Percentiles rank a stretch among this genome's conserved stretches.
phyloP scores from a whole-genome alignment of 768 basidiomycete genomes.

The Trametes elegans region DNA sequence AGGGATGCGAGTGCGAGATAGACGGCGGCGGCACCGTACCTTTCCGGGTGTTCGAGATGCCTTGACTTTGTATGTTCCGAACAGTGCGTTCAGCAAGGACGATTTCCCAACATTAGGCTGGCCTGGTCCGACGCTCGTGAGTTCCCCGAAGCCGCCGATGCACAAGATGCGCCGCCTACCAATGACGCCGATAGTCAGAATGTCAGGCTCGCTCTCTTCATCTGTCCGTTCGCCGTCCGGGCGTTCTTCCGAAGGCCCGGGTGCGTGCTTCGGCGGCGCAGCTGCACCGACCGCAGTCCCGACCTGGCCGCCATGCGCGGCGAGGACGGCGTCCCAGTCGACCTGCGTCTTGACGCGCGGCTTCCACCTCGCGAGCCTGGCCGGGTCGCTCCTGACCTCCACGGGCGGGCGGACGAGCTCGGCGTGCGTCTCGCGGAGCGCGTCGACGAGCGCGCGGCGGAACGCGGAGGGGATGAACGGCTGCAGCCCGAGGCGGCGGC shows the following conservation, averaged over 20 bases:
- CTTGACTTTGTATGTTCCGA: slow-evolving; percentile 73
- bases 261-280: slow-evolving; percentile 32
- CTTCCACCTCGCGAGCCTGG: slow-evolving; percentile 58
- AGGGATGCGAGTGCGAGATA: background rate
- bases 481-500: slow-evolving; percentile 35
- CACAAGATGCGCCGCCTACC: slow-evolving; percentile 39
- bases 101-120: slow-evolving; percentile 98
- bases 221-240: slow-evolving; percentile 24
- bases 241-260: slow-evolving; percentile 24
- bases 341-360: slow-evolving; percentile 62
- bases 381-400: slow-evolving; percentile 45
- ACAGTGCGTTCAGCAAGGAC: slow-evolving; percentile 86
- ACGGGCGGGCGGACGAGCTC: slow-evolving; percentile 69
- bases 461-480: slow-evolving; percentile 70
- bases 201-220: slow-evolving; percentile 42
- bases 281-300: slow-evolving; percentile 45
- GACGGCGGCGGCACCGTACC: slow-evolving; percentile 36
- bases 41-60: slow-evolving; percentile 89
- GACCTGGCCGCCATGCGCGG: slow-evolving; percentile 42
- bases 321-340: slow-evolving; percentile 69
- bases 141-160: background rate
- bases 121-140: slow-evolving; percentile 41
- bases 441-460: slow-evolving; percentile 58
- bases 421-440: slow-evolving; percentile 63
- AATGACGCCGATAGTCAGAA: slow-evolving; percentile 79